These are phyloP conservation scores for Strobilomyces confusus DNA, from an alignment of 768 basidiomycete species.

Conservation along the genomic window DNA sequence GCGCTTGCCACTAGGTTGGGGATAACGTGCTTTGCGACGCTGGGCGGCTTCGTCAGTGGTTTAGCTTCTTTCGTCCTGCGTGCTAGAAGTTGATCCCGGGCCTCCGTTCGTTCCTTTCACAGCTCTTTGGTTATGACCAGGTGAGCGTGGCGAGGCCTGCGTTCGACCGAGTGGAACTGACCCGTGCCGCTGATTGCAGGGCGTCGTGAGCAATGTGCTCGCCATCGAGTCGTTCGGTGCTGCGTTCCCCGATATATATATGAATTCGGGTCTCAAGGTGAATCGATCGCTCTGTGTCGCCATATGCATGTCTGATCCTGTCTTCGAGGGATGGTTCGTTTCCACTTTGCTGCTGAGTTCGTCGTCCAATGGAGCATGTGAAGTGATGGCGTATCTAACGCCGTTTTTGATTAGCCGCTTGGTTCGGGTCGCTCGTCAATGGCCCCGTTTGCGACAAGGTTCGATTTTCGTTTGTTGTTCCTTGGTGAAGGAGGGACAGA, in stretches of 20 bases:
- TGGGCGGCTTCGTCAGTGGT: slow-evolving; percentile 31
- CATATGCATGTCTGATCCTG: neutral
- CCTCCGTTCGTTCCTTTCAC: neutral
- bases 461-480: neutral
- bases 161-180: neutral
- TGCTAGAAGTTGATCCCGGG: neutral
- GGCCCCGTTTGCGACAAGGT: slow-evolving; percentile 33
- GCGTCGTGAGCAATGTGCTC: slow-evolving; percentile 32
- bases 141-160: slow-evolving; percentile 1
- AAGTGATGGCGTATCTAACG: slow-evolving; percentile 5
- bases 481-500: neutral
- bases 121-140: slow-evolving; percentile 34
- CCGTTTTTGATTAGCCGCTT: slow-evolving; percentile 21
- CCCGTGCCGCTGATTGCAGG: slow-evolving; percentile 12
- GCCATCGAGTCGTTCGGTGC: slow-evolving; percentile 33
- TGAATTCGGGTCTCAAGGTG: slow-evolving; percentile 26
- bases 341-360: slow-evolving; percentile 27
- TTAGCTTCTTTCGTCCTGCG: neutral
- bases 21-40: slow-evolving; percentile 29
- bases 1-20: slow-evolving; percentile 23
- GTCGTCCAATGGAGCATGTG: neutral
- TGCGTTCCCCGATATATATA: slow-evolving; percentile 30
- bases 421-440: slow-evolving; percentile 28
- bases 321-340: slow-evolving; percentile 29
- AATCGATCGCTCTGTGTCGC: neutral